Conservation (phyloP, 805 yeast genomes). For the Wickerhamomyces rabaulensis region DNA sequence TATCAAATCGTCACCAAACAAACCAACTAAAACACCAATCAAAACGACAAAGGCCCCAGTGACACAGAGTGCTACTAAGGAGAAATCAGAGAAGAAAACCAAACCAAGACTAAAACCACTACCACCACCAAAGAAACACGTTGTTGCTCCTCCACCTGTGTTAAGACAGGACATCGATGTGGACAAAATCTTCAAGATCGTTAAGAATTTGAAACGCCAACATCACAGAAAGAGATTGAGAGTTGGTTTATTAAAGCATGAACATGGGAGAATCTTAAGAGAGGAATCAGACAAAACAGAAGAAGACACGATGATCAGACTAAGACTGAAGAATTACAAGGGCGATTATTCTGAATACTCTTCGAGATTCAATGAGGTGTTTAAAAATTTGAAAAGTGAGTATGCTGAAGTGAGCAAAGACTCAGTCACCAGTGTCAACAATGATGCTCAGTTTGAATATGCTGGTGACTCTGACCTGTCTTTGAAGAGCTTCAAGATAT, state of each 20-base stretch:
- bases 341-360: conserved; percentile 24
- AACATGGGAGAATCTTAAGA: conserved; percentile 12
- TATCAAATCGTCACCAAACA: background rate
- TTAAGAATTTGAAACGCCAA: conserved; percentile 9
- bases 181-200: conserved; percentile 11
- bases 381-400: conserved; percentile 1
- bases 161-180: conserved; percentile 24
- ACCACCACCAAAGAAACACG: conserved; percentile 2
- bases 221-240: conserved; percentile 11
- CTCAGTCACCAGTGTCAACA: background rate
- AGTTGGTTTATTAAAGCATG: conserved; percentile 15
- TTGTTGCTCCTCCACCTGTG: conserved; percentile 3
- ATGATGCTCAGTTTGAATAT: background rate
- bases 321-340: conserved; percentile 22
- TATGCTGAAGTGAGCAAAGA: background rate
- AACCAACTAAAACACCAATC: background rate
- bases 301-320: conserved; percentile 12
- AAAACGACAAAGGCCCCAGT: background rate
- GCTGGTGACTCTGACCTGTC: background rate
- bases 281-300: conserved; percentile 9
- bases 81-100: background rate
- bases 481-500: background rate
- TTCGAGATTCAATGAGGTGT: conserved; percentile 13
- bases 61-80: background rate
- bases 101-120: background rate